Conservation (phyloP, 441 rosid genomes). For the Syzygium syzygioides region DNA sequence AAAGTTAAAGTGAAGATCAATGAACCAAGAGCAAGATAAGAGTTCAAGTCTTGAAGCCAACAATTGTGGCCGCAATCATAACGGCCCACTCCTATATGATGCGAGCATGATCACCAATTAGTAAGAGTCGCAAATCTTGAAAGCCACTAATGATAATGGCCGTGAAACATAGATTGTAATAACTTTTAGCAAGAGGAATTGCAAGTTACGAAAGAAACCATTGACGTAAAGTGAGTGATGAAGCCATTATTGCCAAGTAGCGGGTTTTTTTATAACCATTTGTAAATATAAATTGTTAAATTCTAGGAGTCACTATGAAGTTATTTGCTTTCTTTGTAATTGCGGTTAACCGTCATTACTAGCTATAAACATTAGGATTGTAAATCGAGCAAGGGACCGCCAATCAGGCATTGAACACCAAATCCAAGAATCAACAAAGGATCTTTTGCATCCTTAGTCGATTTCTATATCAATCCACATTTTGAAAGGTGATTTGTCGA, state of each 20-base stretch:
- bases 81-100: neutral
- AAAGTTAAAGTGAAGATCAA: neutral
- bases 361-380: neutral
- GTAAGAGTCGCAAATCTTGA: neutral
- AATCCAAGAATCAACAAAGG: neutral
- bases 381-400: neutral
- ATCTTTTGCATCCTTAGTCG: neutral
- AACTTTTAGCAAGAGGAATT: neutral
- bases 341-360: neutral
- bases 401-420: neutral
- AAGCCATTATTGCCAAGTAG: neutral
- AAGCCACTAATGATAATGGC: neutral
- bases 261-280: neutral
- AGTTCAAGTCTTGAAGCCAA: neutral
- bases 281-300: neutral
- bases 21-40: neutral
- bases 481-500: neutral
- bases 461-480: neutral
- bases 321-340: neutral
- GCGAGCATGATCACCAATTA: neutral
- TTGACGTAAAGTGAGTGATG: neutral
- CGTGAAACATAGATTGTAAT: neutral
- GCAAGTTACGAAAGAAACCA: neutral
- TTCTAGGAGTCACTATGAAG: neutral
- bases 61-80: neutral